phyloP scores from a whole-genome alignment of 495 filamentous ascomycete genomes.

The Aspergillus sclerotiicarbonarius region DNA sequence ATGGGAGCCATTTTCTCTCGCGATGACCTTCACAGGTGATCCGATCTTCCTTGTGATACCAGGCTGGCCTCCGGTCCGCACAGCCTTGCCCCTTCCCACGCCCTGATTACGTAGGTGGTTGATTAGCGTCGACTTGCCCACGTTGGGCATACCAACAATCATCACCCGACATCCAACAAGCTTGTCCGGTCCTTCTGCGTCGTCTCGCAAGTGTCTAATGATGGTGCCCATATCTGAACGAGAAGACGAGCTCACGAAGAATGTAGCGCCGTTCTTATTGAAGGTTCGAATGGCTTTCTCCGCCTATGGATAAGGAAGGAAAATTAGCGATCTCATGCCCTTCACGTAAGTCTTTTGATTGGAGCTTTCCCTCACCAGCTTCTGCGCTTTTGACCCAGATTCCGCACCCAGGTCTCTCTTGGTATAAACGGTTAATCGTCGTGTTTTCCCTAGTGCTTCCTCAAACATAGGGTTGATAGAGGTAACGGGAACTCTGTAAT shows the following conservation, averaged over 20 bases:
- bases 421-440: constrained; percentile 86
- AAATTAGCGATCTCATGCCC: background rate
- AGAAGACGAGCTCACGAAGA: constrained; percentile 61
- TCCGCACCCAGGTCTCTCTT: constrained; percentile 72
- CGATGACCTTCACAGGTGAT: constrained; percentile 77
- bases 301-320: constrained; percentile 19
- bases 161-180: constrained; percentile 73
- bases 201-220: constrained; percentile 53
- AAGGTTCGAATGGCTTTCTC: constrained; percentile 54
- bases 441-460: constrained; percentile 61
- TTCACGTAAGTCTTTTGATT: background rate
- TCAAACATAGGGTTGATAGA: constrained; percentile 93
- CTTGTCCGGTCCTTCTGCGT: constrained; percentile 44
- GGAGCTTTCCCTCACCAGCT: constrained; percentile 25
- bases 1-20: constrained; percentile 46
- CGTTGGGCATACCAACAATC: constrained; percentile 96
- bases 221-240: constrained; percentile 51
- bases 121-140: constrained; percentile 84
- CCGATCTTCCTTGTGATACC: constrained; percentile 86
- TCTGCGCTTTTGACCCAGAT: constrained; percentile 26
- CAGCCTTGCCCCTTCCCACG: constrained; percentile 69
- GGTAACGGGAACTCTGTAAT: constrained; percentile 84
- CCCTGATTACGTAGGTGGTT: constrained; percentile 76
- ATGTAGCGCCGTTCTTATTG: constrained; percentile 55
- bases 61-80: constrained; percentile 79